phyloP scores from a whole-genome alignment of 225 moss, liverwort and hornwort species.

The Pseudisothecium myosuroides region DNA sequence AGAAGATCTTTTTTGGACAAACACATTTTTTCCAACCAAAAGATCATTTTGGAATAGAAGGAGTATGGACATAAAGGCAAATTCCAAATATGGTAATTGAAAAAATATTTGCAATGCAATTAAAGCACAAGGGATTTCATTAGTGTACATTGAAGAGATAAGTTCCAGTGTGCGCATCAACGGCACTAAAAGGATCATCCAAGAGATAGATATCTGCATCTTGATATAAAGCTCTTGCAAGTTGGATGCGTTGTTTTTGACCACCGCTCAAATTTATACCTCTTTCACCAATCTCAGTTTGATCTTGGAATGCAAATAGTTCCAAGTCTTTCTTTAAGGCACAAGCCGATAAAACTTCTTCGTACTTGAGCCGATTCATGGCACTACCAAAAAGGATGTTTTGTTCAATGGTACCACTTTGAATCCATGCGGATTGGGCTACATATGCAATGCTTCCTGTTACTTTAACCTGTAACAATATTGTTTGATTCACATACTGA shows the following conservation, averaged over 20 bases:
- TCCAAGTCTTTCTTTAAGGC: constrained; percentile 50
- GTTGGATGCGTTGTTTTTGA: constrained; percentile 61
- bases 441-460: constrained; percentile 45
- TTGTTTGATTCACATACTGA: background rate
- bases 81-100: background rate
- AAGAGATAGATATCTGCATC: constrained; percentile 45
- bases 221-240: constrained; percentile 59
- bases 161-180: constrained; percentile 59
- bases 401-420: constrained; percentile 56
- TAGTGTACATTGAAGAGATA: constrained; percentile 35
- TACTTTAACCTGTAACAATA: constrained; percentile 20
- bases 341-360: constrained; percentile 22
- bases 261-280: constrained; percentile 63
- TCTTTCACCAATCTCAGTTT: constrained; percentile 56
- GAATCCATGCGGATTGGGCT: constrained; percentile 58
- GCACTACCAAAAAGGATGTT: constrained; percentile 49
- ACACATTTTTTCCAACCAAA: background rate
- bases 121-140: background rate
- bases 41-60: background rate
- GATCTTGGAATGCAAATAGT: constrained; percentile 47
- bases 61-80: background rate
- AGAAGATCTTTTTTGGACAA: background rate
- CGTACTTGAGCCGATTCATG: constrained; percentile 34
- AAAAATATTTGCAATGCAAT: background rate
- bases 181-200: constrained; percentile 64